These are phyloP conservation scores for Acer negundo DNA, from an alignment of 345 rosid genomes.

Conservation along the genomic window DNA sequence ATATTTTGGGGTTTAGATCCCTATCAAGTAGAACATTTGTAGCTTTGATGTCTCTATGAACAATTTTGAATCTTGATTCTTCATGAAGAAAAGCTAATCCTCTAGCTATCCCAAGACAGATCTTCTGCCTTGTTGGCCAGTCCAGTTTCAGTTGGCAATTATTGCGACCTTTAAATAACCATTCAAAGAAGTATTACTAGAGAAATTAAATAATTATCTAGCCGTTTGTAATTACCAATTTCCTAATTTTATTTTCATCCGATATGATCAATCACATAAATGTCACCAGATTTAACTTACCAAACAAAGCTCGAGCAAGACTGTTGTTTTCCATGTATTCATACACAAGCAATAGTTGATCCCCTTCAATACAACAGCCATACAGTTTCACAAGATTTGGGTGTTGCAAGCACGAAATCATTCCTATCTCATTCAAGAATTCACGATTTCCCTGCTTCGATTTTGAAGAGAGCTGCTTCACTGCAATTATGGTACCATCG, in stretches of 20 bases:
- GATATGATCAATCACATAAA: not conserved
- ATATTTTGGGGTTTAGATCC: conserved; percentile 53
- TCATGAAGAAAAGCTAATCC: conserved; percentile 32
- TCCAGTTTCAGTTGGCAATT: conserved; percentile 13
- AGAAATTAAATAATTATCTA: not conserved
- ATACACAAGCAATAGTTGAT: conserved; percentile 39
- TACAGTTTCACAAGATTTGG: conserved; percentile 46
- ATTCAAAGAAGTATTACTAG: not conserved
- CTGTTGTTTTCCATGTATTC: conserved; percentile 50
- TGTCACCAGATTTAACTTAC: conserved; percentile 17
- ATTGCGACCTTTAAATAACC: conserved; percentile 2
- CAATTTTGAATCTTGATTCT: conserved; percentile 38
- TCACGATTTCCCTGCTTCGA: conserved; percentile 50
- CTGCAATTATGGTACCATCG: conserved; percentile 39
- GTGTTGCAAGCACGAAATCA: conserved; percentile 44
- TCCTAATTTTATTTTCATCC: not conserved
- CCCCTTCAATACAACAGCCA: conserved; percentile 44
- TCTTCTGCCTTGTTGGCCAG: conserved; percentile 25
- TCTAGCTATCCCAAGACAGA: conserved; percentile 28
- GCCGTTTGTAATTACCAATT: not conserved
- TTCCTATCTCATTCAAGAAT: conserved; percentile 42
- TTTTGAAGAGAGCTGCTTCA: conserved; percentile 43
- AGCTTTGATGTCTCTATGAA: conserved; percentile 61
- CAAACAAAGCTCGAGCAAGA: conserved; percentile 36
- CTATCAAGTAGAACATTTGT: conserved; percentile 50